These are phyloP conservation scores for Aspergillus taichungensis DNA, from an alignment of 495 filamentous ascomycete species.

Conservation along the genomic window DNA sequence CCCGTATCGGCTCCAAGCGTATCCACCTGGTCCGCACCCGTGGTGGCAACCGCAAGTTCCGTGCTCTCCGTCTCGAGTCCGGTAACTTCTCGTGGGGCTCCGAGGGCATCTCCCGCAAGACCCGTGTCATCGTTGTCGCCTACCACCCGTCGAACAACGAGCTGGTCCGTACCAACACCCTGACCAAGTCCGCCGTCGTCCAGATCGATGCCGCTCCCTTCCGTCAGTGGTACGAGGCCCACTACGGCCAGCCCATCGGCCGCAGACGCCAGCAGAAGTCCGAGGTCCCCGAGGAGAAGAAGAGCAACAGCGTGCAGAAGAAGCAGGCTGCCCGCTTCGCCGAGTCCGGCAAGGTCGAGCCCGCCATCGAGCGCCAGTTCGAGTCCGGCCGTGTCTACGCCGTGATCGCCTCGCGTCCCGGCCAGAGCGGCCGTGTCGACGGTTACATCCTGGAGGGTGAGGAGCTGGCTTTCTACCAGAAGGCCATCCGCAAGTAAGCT, in stretches of 20 bases:
- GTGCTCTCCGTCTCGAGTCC: constrained; percentile 95
- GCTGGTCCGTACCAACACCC: constrained; percentile 98
- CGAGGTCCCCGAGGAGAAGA: constrained; percentile 66
- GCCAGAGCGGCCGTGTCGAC: constrained; percentile 92
- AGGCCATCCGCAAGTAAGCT: constrained; percentile 88
- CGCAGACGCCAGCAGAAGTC: constrained; percentile 82
- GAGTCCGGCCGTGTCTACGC: constrained; percentile 95
- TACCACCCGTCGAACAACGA: constrained; percentile 99
- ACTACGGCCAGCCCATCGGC: constrained; percentile 87
- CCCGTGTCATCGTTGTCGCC: constrained; percentile 93
- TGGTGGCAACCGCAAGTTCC: constrained; percentile 99
- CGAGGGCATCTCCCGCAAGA: constrained; percentile 94
- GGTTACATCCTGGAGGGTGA: constrained; percentile 99
- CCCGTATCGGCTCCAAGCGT: constrained; percentile 96
- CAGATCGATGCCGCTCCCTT: constrained; percentile 98
- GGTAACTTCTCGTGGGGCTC: constrained; percentile 99
- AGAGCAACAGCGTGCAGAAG: constrained; percentile 85
- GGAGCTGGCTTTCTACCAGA: constrained; percentile 99
- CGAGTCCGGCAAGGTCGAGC: constrained; percentile 83
- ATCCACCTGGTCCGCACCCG: constrained; percentile 98
- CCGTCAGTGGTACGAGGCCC: constrained; percentile 99
- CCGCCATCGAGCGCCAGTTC: constrained; percentile 91
- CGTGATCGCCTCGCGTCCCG: constrained; percentile 81
- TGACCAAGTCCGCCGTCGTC: constrained; percentile 96
- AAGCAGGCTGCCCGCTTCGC: constrained; percentile 86